Conservation (phyloP, 352 stramenopile genomes). For the Phytophthora litchii region DNA sequence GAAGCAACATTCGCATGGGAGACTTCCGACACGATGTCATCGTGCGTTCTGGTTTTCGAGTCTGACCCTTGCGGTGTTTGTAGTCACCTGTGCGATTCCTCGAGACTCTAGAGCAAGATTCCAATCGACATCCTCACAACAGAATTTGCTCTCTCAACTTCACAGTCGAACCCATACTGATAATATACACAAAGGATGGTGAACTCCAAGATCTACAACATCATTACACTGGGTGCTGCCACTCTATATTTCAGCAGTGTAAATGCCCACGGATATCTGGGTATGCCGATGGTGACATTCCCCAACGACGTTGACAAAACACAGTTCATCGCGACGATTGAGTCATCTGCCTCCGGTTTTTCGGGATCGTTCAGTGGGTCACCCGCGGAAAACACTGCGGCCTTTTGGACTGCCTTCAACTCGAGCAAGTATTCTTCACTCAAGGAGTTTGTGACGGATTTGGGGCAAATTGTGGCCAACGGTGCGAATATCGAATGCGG, state of each 20-base stretch:
- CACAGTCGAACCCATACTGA: background rate
- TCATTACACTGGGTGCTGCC: conserved; percentile 4
- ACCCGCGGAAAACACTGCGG: conserved; percentile 29
- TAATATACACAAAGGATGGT: conserved; percentile 4
- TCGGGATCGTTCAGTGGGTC: conserved; percentile 31
- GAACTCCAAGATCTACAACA: conserved; percentile 19
- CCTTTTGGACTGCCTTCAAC: conserved; percentile 37
- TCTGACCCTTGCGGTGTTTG: conserved; percentile 2
- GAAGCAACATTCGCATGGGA: conserved; percentile 16
- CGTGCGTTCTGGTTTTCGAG: conserved; percentile 18
- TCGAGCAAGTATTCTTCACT: conserved; percentile 42
- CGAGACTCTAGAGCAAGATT: background rate
- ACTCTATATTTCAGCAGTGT: conserved; percentile 22
- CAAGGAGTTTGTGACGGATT: conserved; percentile 26
- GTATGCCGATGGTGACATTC: conserved; percentile 32
- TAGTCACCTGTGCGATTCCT: conserved; percentile 3
- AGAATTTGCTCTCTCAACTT: conserved; percentile 23
- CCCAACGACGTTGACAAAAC: conserved; percentile 39
- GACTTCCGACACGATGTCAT: conserved; percentile 11
- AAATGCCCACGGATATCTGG: conserved; percentile 44
- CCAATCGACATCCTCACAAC: conserved; percentile 26
- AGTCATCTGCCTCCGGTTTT: conserved; percentile 32
- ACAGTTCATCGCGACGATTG: conserved; percentile 48
- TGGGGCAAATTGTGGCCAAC: conserved; percentile 23
- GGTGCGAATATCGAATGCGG: conserved; percentile 36